Evolutionary conservation across 1,284 basidiomycete genomes (phyloP).

Genomic region (Anthracocystis walkeri): DNA sequence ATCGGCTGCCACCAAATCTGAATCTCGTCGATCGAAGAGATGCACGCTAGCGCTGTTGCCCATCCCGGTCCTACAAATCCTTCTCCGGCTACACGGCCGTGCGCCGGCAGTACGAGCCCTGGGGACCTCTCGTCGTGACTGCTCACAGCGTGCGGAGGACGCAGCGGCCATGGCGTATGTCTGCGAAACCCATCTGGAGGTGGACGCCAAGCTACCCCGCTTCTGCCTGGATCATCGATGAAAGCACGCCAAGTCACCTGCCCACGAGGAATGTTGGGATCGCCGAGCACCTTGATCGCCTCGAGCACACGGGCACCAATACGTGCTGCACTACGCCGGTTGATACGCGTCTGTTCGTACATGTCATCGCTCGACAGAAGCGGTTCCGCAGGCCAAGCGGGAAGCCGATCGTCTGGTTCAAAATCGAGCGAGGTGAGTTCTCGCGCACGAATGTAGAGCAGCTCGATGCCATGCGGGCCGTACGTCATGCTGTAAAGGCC

Average conservation of each 20-base stretch:
- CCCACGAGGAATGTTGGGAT: slow-evolving; percentile 56
- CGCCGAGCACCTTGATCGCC: slow-evolving; percentile 55
- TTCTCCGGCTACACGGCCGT: slow-evolving; percentile 51
- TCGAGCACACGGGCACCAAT: slow-evolving; percentile 50
- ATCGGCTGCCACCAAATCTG: slow-evolving; percentile 60
- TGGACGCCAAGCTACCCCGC: slow-evolving; percentile 41
- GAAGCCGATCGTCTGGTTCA: slow-evolving; percentile 30
- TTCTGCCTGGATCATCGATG: slow-evolving; percentile 47
- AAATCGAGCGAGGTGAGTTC: slow-evolving; percentile 53
- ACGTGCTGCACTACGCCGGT: slow-evolving; percentile 29
- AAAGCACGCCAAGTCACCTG: slow-evolving; percentile 56
- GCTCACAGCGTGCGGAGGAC: slow-evolving; percentile 22
- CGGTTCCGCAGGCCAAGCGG: slow-evolving; percentile 50
- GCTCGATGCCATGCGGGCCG: slow-evolving; percentile 57
- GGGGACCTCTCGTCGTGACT: slow-evolving; percentile 40
- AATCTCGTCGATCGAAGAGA: slow-evolving; percentile 50
- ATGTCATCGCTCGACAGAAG: slow-evolving; percentile 44
- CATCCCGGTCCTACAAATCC: slow-evolving; percentile 52
- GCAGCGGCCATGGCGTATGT: slow-evolving; percentile 47
- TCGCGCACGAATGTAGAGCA: slow-evolving; percentile 54
- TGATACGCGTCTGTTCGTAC: slow-evolving; percentile 49
- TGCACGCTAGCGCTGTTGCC: slow-evolving; percentile 44
- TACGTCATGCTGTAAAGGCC: slow-evolving; percentile 58
- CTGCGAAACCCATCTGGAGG: slow-evolving; percentile 34
- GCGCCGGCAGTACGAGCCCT: slow-evolving; percentile 45